Conservation (phyloP, 192 early-diverging fungal genomes). For the Glomus cerebriforme region DNA sequence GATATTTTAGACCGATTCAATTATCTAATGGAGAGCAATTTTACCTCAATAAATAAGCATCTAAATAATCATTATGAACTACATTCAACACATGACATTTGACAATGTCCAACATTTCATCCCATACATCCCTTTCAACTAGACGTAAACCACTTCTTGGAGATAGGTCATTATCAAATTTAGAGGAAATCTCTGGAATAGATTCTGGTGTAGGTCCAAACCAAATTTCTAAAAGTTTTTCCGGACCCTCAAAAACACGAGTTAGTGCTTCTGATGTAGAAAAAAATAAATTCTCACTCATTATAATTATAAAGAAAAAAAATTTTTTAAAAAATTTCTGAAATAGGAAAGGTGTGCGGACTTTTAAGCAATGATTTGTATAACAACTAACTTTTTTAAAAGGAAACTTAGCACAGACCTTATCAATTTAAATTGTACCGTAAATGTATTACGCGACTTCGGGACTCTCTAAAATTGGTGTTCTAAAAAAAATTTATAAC, state of each 20-base stretch:
- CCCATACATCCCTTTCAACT: slow-evolving; percentile 81
- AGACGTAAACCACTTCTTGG: slow-evolving; percentile 66
- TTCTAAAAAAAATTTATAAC: no score
- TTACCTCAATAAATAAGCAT: slow-evolving; percentile 90
- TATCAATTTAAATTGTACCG: no score
- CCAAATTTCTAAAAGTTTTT: slow-evolving; percentile 98
- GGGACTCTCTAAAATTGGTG: no score
- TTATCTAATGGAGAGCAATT: background rate
- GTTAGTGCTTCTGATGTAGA: no score
- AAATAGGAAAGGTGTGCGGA: no score
- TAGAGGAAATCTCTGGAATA: slow-evolving; percentile 31
- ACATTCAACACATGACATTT: slow-evolving; percentile 89
- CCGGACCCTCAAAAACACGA: slow-evolving; percentile 90
- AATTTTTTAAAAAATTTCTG: no score
- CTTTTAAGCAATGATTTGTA: no score
- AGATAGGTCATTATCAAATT: slow-evolving; percentile 40
- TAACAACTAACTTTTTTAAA: no score
- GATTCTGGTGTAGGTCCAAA: slow-evolving; percentile 65
- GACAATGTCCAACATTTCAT: slow-evolving; percentile 91
- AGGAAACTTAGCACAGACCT: no score
- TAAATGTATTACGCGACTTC: no score
- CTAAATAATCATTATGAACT: slow-evolving; percentile 79
- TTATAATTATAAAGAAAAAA: no score
- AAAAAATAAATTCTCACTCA: no score
- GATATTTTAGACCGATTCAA: background rate